phyloP scores from a whole-genome alignment of 2,329 filamentous ascomycete species.

The Botrytis hyacinthi region DNA sequence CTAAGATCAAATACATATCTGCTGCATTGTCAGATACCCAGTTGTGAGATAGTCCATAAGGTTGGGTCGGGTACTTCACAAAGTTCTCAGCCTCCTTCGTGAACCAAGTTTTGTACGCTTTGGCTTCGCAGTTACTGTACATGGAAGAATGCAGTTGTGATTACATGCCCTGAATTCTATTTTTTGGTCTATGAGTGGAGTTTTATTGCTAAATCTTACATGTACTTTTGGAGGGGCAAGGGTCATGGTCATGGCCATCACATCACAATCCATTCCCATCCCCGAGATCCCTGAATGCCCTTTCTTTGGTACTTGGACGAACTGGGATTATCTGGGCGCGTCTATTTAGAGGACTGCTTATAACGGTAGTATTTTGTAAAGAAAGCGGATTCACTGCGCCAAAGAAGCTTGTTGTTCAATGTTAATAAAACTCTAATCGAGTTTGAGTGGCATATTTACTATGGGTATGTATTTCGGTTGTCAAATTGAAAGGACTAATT shows the following conservation, averaged over 20 bases:
- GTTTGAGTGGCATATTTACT: too few species aligned
- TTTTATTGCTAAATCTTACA: background rate
- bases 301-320: constrained; percentile 1
- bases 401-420: background rate
- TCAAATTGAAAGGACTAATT: background rate
- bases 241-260: constrained; percentile 4
- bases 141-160: background rate
- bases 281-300: background rate
- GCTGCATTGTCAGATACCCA: constrained; percentile 6
- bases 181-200: constrained; percentile 2
- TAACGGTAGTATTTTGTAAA: too few species aligned
- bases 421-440: background rate
- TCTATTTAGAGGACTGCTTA: background rate
- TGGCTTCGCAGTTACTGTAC: background rate
- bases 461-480: background rate
- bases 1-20: background rate
- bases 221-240: constrained; percentile 8
- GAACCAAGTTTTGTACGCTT: background rate
- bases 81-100: constrained; percentile 2
- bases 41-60: background rate
- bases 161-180: background rate
- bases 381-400: background rate
- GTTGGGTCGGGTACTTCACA: background rate
- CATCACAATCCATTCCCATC: background rate
- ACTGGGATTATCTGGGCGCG: background rate